Evolutionary conservation across 495 filamentous ascomycete species (phyloP), one percentile per base, ranked within the genome.

Genomic region (Penicillium chermesinum): DNA sequence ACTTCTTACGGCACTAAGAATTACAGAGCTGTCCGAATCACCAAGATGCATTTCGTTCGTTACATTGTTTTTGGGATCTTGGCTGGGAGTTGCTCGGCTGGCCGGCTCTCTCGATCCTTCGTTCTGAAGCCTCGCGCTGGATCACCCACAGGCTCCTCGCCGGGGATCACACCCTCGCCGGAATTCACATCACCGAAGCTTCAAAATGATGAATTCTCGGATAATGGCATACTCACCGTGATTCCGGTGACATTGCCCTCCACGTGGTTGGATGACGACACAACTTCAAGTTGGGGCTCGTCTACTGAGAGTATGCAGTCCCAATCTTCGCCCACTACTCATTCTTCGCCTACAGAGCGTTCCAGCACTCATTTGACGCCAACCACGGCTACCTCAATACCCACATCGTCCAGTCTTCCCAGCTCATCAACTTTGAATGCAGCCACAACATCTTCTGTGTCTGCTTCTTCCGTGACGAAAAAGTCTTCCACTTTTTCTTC

Each of bases 81-180:
- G n/a, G 46, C 48, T 1, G 53, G 53, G 19, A 39, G 39, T 21
- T 67, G 57, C 37, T 66, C 60, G 61, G 69, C 69, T 49, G 67
- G 69, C 47, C 69, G 66, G 55, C 69, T 72, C 44, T 46, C 55
- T 53, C 61, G 47, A 41, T 48, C 47, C 36, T 17, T 20, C 10
- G 14, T 2, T 40, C 17, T 13, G 38, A 40, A 20, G 38, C 37
- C 39, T 21, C 41, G 1, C 21, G 9, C n/a, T 25, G 9, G 32
- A 27, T 36, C 44, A 17, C 15, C 17, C 2, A 7, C 19, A 38
- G 36, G 18, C 17, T 41, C 48, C 8, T n/a, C 10, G 0, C 32
- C 51, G 6, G 33, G 17, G 21, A 16, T 40, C 27, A 19, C 38
- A 7, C 1, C 38, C 2, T 16, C 10, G 25, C 25, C 25, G 4